Base-by-base conservation (phyloP, 306 rosid species). In the Trichosanthes cucumerina region DNA sequence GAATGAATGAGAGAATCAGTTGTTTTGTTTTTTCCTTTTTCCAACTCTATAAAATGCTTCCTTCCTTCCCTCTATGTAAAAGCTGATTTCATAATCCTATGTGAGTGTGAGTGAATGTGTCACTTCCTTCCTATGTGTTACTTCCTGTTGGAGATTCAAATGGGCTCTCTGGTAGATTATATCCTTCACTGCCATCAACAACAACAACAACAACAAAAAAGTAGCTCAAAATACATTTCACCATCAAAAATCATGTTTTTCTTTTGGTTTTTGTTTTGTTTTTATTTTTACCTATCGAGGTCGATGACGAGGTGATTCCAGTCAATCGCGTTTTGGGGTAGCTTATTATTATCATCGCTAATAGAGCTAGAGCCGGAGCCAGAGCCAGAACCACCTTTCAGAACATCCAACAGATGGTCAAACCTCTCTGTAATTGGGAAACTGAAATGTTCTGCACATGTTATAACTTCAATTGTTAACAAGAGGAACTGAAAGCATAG, bases 111-210 rank as follows among this genome's bases (percentile, higher is more conserved):
- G 6, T 78, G 14, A 83, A 82, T 47, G 78, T 80, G 79, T 85
- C 83, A 56, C 68, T 26, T 85, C 82, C 65, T 62, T 85, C 82
- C 65, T 68, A 8, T 7, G 5, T 64, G 70, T 16, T 63, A 36
- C n/a, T 63, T 64, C 26, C 84, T 78, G 79, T 72, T 5, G 83
- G 76, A 66, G 87, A 39, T 59, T 89, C 74, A 82, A 92, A 92
- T 3, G 94, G 93, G 89, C 93, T 90, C 11, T 93, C 97, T 1
- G 98, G 96, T 26, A 91, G 93, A 79, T 91, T 77, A 49, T 89
- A 69, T 80, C 85, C 92, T 83, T 84, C 83, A 49, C 82, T 85
- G 86, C 90, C 75, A 41, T 41, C 54, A 41, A 41, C 18, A 39
- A 5, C 36, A 43, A 41, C 23, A 64, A 66, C n/a, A n/a, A n/a